Evolutionary conservation across 306 rosid species (phyloP).

Genomic region (Gastrolobium bilobum): DNA sequence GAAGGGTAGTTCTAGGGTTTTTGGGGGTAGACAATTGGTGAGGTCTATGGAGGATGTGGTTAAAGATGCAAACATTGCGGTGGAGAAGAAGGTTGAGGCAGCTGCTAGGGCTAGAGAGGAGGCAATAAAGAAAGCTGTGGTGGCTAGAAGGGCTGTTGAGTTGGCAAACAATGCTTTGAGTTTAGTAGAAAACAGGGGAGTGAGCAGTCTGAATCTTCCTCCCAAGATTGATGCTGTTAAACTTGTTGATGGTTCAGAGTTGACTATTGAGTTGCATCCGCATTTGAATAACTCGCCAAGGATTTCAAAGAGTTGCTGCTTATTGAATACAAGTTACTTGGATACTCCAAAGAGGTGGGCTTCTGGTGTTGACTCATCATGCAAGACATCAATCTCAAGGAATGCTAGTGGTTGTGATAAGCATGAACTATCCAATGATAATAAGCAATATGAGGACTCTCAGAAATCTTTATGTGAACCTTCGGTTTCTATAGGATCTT

Average conservation of each 20-base stretch:
- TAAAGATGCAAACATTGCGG: slow-evolving; percentile 54
- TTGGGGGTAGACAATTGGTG: slow-evolving; percentile 25
- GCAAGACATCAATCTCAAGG: slow-evolving; percentile 43
- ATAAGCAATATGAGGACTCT: slow-evolving; percentile 25
- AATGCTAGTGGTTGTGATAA: slow-evolving; percentile 33
- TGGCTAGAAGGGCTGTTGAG: slow-evolving; percentile 53
- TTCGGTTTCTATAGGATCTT: slow-evolving; percentile 43
- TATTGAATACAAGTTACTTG: slow-evolving; percentile 49
- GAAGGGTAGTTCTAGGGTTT: slow-evolving; percentile 57
- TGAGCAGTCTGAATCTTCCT: slow-evolving; percentile 35
- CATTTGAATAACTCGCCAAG: slow-evolving; percentile 44
- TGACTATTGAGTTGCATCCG: slow-evolving; percentile 57
- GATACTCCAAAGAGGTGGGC: slow-evolving; percentile 40
- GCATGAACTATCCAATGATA: slow-evolving; percentile 38
- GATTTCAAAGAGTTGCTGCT: slow-evolving; percentile 55
- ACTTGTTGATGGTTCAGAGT: slow-evolving; percentile 49
- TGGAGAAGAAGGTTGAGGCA: slow-evolving; percentile 56
- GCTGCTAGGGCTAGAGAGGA: slow-evolving; percentile 56
- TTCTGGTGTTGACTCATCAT: slow-evolving; percentile 41
- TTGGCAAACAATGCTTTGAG: slow-evolving; percentile 56
- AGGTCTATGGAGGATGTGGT: slow-evolving; percentile 54
- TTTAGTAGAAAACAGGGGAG: slow-evolving; percentile 47
- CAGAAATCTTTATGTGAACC: slow-evolving; percentile 46
- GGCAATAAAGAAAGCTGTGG: slow-evolving; percentile 51
- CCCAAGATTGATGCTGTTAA: slow-evolving; percentile 43